phyloP scores from a whole-genome alignment of 176 grass and related monocot genomes.

The Chrysopogon serrulatus region DNA sequence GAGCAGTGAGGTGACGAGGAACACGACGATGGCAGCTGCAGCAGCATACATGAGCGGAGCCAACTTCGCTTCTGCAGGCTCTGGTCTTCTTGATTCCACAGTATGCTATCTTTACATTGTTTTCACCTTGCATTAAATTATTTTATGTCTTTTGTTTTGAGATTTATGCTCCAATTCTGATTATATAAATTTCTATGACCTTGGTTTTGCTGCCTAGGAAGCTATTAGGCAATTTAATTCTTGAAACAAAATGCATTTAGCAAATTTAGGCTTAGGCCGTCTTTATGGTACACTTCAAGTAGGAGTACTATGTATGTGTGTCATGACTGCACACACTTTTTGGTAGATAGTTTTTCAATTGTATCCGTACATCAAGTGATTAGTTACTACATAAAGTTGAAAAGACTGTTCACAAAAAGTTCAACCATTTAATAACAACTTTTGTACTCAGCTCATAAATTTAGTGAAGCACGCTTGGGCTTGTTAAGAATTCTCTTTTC shows the following conservation, averaged over 20 bases:
- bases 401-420: not conserved
- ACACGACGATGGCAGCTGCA: conserved; percentile 3
- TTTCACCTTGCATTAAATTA: not conserved
- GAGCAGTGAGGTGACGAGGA: not conserved
- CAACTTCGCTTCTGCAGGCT: conserved; percentile 74
- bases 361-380: not conserved
- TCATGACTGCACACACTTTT: not conserved
- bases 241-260: not conserved
- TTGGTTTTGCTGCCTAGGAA: not conserved
- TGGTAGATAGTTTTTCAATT: not conserved
- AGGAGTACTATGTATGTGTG: not conserved
- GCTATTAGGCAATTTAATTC: not conserved
- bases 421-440: not conserved
- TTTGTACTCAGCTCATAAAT: conserved; percentile 6
- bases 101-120: conserved; percentile 6
- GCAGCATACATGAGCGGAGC: conserved; percentile 33
- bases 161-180: not conserved
- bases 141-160: not conserved
- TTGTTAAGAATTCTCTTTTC: not conserved
- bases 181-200: not conserved
- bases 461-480: not conserved
- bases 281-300: not conserved
- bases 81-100: conserved; percentile 75
- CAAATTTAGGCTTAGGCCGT: not conserved
- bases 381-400: conserved; percentile 2